Conservation (phyloP, 2,329 filamentous ascomycete species). For the Bimuria novae-zelandiae region DNA sequence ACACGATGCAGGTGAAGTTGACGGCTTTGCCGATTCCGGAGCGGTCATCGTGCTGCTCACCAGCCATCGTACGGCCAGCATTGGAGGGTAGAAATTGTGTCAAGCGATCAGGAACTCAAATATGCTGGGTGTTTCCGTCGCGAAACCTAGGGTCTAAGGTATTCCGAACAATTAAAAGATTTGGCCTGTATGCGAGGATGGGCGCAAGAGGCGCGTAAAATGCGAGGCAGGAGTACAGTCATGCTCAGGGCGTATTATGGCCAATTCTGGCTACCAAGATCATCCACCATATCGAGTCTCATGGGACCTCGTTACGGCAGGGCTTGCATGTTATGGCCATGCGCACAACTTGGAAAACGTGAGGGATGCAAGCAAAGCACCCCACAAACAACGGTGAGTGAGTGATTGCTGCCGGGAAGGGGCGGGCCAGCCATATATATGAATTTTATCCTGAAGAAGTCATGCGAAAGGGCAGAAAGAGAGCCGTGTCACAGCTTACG, state of each 20-base stretch:
- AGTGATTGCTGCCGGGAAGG: background rate
- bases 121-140: no score
- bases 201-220: background rate
- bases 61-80: background rate
- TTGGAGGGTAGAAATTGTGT: background rate
- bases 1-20: background rate
- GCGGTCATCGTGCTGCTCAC: background rate
- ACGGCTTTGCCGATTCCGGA: constrained; percentile 2
- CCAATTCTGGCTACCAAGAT: background rate
- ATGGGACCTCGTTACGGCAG: background rate
- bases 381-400: background rate
- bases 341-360: background rate
- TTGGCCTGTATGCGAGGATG: no score
- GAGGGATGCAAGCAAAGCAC: background rate
- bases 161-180: no score
- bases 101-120: background rate
- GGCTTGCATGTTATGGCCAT: background rate
- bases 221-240: background rate
- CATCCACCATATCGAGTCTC: background rate
- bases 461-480: background rate
- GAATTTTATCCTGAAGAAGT: background rate
- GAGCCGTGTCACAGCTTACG: background rate
- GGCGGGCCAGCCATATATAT: background rate
- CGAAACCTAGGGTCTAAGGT: no score
- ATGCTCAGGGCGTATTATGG: background rate